A percentile compares a stretch with the other conserved stretches of the same genome.
phyloP scores from a whole-genome alignment of 2,329 filamentous ascomycete species.

The Tolypocladium endophyticum region DNA sequence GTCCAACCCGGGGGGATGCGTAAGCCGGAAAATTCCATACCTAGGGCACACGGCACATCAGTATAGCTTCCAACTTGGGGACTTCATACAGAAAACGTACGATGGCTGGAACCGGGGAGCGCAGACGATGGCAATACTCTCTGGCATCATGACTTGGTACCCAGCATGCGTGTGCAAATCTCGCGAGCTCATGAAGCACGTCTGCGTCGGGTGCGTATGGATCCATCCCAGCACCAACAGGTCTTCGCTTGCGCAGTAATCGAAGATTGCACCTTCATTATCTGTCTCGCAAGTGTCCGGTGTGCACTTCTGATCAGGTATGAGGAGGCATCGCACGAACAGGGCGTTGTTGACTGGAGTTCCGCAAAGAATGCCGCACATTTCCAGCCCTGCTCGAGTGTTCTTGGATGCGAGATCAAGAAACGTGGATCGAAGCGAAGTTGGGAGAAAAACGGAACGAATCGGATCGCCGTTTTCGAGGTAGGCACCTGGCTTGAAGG shows the following conservation, averaged over 20 bases:
- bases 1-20: conserved; percentile 81
- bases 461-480: conserved; percentile 83
- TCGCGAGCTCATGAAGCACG: conserved; percentile 92
- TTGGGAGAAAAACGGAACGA: conserved; percentile 78
- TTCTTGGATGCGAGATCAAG: conserved; percentile 65
- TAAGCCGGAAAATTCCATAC: conserved; percentile 86
- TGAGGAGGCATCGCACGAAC: conserved; percentile 79
- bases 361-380: conserved; percentile 88
- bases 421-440: conserved; percentile 62
- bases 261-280: conserved; percentile 75
- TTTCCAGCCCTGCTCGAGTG: conserved; percentile 75
- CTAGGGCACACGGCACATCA: conserved; percentile 27
- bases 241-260: conserved; percentile 78
- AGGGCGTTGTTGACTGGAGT: conserved; percentile 86
- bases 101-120: conserved; percentile 70
- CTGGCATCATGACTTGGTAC: conserved; percentile 92
- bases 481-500: conserved; percentile 65
- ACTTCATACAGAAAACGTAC: conserved; percentile 35
- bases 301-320: conserved; percentile 83
- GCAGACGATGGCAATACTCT: conserved; percentile 95
- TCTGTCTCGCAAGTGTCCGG: conserved; percentile 91
- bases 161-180: conserved; percentile 90
- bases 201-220: conserved; percentile 92
- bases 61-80: not conserved
- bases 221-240: conserved; percentile 92